Conservation (phyloP, 805 yeast species). For the Phaffomyces thermotolerans region DNA sequence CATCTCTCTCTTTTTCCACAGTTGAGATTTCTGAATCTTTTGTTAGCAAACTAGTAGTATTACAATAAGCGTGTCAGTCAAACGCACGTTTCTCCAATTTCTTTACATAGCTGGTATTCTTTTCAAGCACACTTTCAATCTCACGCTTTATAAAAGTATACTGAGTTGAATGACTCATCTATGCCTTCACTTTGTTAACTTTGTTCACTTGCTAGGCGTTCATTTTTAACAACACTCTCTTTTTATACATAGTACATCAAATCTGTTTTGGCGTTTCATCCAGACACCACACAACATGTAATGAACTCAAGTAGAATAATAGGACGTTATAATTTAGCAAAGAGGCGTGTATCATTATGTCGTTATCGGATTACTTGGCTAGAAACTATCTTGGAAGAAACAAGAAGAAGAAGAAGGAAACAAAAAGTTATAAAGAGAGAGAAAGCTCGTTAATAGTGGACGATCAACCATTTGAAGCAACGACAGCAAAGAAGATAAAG, state of each 20-base stretch:
- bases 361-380: conserved; percentile 1
- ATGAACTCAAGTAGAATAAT: too few species aligned
- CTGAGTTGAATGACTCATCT: background rate
- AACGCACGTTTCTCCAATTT: conserved; percentile 4
- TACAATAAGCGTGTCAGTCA: too few species aligned
- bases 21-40: background rate
- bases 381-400: conserved; percentile 35
- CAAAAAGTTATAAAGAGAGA: conserved; percentile 9
- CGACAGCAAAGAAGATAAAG: background rate
- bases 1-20: background rate
- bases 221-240: too few species aligned
- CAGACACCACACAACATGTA: background rate
- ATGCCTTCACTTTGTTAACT: background rate
- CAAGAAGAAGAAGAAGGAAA: conserved; percentile 22
- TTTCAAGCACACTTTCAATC: background rate
- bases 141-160: background rate
- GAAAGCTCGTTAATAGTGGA: conserved; percentile 14
- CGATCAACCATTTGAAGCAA: conserved; percentile 12
- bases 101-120: background rate
- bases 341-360: background rate
- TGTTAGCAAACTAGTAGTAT: background rate
- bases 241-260: too few species aligned
- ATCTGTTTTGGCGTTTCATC: background rate
- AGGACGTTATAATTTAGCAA: too few species aligned
- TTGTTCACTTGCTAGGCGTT: too few species aligned